Evolutionary conservation across 768 basidiomycete genomes (phyloP).

Genomic region (Lanmaoa pseudosensibilis): DNA sequence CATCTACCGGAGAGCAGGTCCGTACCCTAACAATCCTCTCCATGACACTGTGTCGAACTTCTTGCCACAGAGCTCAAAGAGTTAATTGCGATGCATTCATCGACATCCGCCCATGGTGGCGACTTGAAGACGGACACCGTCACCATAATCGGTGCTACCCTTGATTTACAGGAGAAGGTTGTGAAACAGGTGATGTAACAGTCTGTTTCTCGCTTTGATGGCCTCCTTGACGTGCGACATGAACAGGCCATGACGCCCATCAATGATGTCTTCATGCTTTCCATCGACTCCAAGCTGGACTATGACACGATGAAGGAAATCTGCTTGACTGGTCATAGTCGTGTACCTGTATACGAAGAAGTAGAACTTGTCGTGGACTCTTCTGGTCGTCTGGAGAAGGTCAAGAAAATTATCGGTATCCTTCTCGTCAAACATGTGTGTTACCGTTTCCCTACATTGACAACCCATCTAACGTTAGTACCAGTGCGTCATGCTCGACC

Average conservation of each 20-base stretch:
- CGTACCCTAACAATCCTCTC: background rate
- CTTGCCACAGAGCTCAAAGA: conserved; percentile 70
- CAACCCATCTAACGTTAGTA: background rate
- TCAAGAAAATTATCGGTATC: conserved; percentile 84
- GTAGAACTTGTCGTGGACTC: conserved; percentile 54
- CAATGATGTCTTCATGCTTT: conserved; percentile 80
- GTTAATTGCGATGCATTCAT: conserved; percentile 85
- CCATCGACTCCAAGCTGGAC: conserved; percentile 80
- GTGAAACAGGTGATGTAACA: conserved; percentile 52
- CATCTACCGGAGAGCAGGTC: conserved; percentile 77
- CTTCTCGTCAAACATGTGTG: conserved; percentile 77
- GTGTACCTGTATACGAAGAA: conserved; percentile 81
- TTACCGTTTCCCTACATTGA: background rate
- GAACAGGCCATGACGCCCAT: conserved; percentile 80
- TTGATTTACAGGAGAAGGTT: conserved; percentile 87
- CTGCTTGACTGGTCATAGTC: conserved; percentile 77
- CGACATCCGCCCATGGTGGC: conserved; percentile 70
- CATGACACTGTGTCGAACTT: background rate
- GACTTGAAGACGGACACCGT: conserved; percentile 87
- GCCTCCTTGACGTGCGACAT: background rate
- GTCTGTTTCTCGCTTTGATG: background rate
- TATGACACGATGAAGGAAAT: conserved; percentile 77
- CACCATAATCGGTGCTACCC: conserved; percentile 84
- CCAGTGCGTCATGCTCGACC: conserved; percentile 78
- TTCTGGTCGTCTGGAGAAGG: conserved; percentile 44